Evolutionary conservation across 2,329 filamentous ascomycete species (phyloP).

Genomic region (Coccinonectria pachysandricola): DNA sequence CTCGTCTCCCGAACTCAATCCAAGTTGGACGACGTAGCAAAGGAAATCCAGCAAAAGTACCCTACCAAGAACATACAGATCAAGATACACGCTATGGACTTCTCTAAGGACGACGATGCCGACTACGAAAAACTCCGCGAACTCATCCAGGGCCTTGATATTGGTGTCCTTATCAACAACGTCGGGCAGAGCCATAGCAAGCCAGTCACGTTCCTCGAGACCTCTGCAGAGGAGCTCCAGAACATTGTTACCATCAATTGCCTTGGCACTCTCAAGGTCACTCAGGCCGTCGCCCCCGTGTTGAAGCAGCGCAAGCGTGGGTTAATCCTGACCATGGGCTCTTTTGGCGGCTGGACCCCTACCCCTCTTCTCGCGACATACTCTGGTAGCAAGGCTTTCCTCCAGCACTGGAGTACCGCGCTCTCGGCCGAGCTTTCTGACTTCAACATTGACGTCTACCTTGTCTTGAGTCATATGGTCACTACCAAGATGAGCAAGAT

Average conservation of each 20-base stretch:
- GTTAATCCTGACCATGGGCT: constrained; percentile 93
- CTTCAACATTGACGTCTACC: constrained; percentile 77
- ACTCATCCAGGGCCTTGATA: constrained; percentile 61
- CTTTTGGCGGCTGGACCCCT: constrained; percentile 85
- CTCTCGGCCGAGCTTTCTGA: constrained; percentile 74
- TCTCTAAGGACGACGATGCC: constrained; percentile 62
- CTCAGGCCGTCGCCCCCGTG: constrained; percentile 71
- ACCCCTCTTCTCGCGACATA: constrained; percentile 92
- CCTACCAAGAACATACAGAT: constrained; percentile 51
- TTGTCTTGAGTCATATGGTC: constrained; percentile 86
- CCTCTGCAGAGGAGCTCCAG: constrained; percentile 66
- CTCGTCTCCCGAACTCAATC: constrained; percentile 92
- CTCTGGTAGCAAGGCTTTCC: constrained; percentile 94
- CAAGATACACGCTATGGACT: constrained; percentile 86
- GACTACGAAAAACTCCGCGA: constrained; percentile 69
- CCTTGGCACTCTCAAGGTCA: constrained; percentile 77
- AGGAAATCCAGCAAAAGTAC: constrained; percentile 65
- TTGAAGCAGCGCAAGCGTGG: constrained; percentile 79
- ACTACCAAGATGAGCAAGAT: constrained; percentile 97
- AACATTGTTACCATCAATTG: constrained; percentile 96
- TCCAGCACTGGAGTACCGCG: constrained; percentile 90
- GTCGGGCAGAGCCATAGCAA: constrained; percentile 92
- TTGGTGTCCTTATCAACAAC: constrained; percentile 90
- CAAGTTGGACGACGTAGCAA: constrained; percentile 70
- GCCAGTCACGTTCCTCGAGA: constrained; percentile 79